A percentile compares a stretch with the other conserved stretches of the same genome.
These are phyloP conservation scores for Eurotiales sp. DNA, from an alignment of 2,329 filamentous ascomycete species.

Conservation along the genomic window DNA sequence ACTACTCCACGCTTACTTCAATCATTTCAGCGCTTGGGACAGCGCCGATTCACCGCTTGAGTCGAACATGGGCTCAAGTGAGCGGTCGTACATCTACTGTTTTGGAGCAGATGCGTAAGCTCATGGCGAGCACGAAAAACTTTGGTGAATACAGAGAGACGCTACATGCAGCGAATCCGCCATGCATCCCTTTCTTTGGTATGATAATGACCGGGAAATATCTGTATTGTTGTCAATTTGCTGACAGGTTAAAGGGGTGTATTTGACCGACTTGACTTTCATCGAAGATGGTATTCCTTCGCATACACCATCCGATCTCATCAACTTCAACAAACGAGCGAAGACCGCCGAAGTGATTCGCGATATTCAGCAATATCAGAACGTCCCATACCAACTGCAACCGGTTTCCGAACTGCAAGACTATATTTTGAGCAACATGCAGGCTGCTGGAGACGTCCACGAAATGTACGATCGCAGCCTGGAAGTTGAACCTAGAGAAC, in stretches of 20 bases:
- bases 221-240: background rate
- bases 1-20: constrained; percentile 94
- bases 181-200: constrained; percentile 98
- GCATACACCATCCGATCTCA: constrained; percentile 90
- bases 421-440: constrained; percentile 95
- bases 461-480: constrained; percentile 99
- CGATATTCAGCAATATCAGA: constrained; percentile 98
- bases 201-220: constrained; percentile 22
- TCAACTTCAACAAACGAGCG: constrained; percentile 97
- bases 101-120: constrained; percentile 83
- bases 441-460: constrained; percentile 90
- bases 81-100: constrained; percentile 76
- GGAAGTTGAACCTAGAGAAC: constrained; percentile 86
- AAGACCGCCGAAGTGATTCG: constrained; percentile 98
- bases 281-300: constrained; percentile 98
- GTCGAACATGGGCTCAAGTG: constrained; percentile 90
- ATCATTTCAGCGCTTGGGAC: constrained; percentile 96
- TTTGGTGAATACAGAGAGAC: constrained; percentile 95
- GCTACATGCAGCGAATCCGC: constrained; percentile 86
- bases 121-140: constrained; percentile 98
- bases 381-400: constrained; percentile 89
- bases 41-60: constrained; percentile 88
- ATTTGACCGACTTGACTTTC: constrained; percentile 94
- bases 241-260: constrained; percentile 63
- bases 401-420: constrained; percentile 89